phyloP scores from a whole-genome alignment of 192 early-diverging fungal genomes.

The Oehlia diaphana region DNA sequence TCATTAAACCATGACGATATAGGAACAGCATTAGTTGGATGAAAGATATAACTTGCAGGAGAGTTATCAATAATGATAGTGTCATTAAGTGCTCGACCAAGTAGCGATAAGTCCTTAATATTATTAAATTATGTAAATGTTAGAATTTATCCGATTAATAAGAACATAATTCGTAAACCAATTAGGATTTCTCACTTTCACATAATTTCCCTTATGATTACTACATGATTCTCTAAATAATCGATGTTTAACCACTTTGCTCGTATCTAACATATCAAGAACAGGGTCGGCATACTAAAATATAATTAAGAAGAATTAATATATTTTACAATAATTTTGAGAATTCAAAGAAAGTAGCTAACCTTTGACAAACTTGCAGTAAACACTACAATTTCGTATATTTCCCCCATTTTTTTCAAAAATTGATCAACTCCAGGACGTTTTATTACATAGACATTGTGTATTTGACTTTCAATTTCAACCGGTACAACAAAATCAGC shows the following conservation, averaged over 20 bases:
- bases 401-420: conserved; percentile 77
- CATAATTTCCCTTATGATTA: conserved; percentile 94
- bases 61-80: conserved; percentile 96
- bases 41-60: conserved; percentile 94
- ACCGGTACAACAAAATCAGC: conserved; percentile 93
- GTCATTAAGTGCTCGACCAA: conserved; percentile 81
- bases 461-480: conserved; percentile 85
- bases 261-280: conserved; percentile 86
- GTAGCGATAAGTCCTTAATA: conserved; percentile 76
- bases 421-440: conserved; percentile 96
- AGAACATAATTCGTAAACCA: neutral
- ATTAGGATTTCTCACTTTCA: conserved; percentile 64
- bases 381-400: conserved; percentile 94
- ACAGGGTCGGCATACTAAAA: conserved; percentile 97
- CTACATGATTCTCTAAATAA: conserved; percentile 96
- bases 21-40: conserved; percentile 93
- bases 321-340: neutral
- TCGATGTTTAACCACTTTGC: conserved; percentile 84
- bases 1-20: conserved; percentile 98
- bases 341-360: neutral
- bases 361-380: conserved; percentile 92
- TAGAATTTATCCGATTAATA: neutral
- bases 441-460: conserved; percentile 96
- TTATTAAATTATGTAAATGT: neutral
- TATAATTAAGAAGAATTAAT: neutral